Evolutionary conservation across 768 basidiomycete genomes (phyloP).

Genomic region (Hericium coralloides): DNA sequence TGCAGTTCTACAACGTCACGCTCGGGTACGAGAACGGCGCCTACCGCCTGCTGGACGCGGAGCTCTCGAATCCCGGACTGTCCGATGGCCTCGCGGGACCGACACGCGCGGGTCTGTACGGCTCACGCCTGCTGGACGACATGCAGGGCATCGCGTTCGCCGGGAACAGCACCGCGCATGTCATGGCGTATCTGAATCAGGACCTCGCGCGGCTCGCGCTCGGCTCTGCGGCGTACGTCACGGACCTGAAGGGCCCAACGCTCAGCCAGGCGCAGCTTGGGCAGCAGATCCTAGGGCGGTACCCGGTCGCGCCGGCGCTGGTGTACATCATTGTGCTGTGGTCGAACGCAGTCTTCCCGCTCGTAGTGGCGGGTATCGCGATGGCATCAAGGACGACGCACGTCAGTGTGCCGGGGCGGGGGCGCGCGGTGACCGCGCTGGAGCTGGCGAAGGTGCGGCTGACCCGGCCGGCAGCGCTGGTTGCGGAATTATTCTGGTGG

Average conservation of each 20-base stretch:
- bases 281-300: background rate
- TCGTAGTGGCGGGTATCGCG: background rate
- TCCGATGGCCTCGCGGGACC: background rate
- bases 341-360: background rate
- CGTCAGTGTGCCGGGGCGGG: background rate
- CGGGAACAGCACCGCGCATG: background rate
- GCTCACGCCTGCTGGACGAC: background rate
- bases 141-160: background rate
- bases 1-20: background rate
- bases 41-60: background rate
- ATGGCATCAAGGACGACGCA: background rate
- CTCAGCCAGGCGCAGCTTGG: background rate
- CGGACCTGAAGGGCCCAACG: background rate
- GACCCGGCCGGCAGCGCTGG: background rate
- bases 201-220: background rate
- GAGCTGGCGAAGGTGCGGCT: background rate
- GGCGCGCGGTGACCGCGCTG: background rate
- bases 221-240: background rate
- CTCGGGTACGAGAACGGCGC: background rate
- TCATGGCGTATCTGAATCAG: background rate
- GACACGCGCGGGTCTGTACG: background rate
- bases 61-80: background rate
- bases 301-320: background rate
- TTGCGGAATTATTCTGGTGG: background rate
- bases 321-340: background rate